Evolutionary conservation across 2,329 filamentous ascomycete genomes (phyloP).

Genomic region (Fonsecaea pedrosoi): DNA sequence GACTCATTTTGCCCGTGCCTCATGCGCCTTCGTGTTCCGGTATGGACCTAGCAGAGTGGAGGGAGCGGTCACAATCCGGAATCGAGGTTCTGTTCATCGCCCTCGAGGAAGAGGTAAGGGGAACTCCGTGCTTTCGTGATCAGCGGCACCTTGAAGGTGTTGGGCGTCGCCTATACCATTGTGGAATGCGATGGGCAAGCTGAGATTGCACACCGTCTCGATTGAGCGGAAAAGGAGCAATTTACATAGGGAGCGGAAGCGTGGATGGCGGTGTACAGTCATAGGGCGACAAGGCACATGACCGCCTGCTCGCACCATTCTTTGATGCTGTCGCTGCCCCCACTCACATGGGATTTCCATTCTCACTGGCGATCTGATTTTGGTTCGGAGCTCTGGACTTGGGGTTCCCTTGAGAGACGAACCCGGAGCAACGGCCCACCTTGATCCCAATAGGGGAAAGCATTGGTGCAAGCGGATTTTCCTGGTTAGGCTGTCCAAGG

Average conservation of each 20-base stretch:
- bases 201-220: constrained; percentile 9
- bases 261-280: constrained; percentile 16
- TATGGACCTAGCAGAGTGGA: background rate
- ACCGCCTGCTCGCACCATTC: background rate
- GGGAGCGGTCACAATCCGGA: background rate
- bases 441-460: background rate
- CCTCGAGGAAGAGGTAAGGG: background rate
- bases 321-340: constrained; percentile 7
- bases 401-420: background rate
- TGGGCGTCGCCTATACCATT: background rate
- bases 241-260: constrained; percentile 10
- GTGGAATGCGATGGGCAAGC: background rate
- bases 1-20: background rate
- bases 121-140: background rate
- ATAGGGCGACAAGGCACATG: background rate
- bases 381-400: background rate
- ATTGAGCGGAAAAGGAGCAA: constrained; percentile 9
- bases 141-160: background rate
- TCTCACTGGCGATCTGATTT: background rate
- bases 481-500: background rate
- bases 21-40: background rate
- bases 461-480: background rate
- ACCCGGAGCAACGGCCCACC: background rate
- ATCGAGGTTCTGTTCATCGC: background rate
- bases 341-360: background rate